phyloP scores from a whole-genome alignment of 108 stramenopile genomes.

The Pseudonitzschia pungens region DNA sequence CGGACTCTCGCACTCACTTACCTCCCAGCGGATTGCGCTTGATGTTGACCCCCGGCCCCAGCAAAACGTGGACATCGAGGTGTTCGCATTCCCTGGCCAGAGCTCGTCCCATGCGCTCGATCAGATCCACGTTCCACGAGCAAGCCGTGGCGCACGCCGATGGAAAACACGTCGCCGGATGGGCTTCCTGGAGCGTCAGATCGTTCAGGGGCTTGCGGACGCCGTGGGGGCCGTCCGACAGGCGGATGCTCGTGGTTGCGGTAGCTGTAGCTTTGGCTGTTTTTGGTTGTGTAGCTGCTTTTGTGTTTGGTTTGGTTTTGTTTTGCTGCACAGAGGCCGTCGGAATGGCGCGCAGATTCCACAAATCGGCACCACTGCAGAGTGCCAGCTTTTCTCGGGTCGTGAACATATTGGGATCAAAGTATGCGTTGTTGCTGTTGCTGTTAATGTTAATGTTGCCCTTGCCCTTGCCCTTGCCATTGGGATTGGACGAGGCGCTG shows the following conservation, averaged over 20 bases:
- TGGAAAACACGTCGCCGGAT: conserved; percentile 58
- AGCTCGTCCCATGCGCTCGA: conserved; percentile 36
- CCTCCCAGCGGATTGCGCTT: conserved; percentile 55
- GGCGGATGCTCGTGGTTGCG: conserved; percentile 18
- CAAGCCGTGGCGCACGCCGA: conserved; percentile 42
- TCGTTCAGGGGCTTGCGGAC: conserved; percentile 46
- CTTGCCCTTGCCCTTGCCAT: too few species aligned
- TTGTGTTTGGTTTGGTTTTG: too few species aligned
- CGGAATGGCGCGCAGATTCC: conserved; percentile 25
- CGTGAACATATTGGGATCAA: conserved; percentile 1
- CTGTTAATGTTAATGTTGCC: too few species aligned
- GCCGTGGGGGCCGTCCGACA: conserved; percentile 60
- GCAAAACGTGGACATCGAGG: conserved; percentile 38
- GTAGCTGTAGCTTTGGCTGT: too few species aligned
- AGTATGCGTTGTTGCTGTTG: background rate
- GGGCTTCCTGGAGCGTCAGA: conserved; percentile 30
- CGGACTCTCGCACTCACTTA: too few species aligned
- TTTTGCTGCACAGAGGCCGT: too few species aligned
- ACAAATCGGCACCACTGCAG: conserved; percentile 35
- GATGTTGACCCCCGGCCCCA: conserved; percentile 70
- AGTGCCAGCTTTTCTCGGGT: conserved; percentile 35
- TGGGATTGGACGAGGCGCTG: too few species aligned
- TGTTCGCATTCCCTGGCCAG: conserved; percentile 39
- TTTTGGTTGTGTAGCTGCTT: too few species aligned
- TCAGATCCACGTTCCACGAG: conserved; percentile 34